Evolutionary conservation across 164 flowering plant genomes (phyloP), one percentile per base, ranked within the genome.

Genomic region (Umbellularia californica): DNA sequence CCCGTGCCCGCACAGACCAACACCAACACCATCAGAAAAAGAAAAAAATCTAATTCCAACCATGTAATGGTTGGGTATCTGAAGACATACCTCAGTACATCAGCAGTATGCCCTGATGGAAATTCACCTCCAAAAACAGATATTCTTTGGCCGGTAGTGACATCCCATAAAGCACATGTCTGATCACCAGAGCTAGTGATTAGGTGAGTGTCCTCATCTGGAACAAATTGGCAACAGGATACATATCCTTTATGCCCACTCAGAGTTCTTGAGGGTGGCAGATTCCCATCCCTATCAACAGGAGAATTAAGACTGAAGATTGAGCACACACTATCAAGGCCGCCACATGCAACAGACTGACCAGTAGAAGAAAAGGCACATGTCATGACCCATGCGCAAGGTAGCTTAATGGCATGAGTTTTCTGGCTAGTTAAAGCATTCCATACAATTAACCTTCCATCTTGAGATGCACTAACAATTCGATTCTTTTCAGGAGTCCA

Each of bases 61-160:
- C 3, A 55, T 55, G 60, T 55, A 3, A 55, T 41, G 47, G 7
- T 20, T 55, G n/a, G n/a, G 20, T 15, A 55, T 55, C n/a, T 55
- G n/a, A 14, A 22, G 28, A 20, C 65, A 52, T 86, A 92, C 99
- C 99, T 93, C 71, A 90, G 77, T 50, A 95, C 97, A 83, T 95
- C 99, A 76, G 90, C 86, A 77, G 93, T 88, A 74, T 95, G 99
- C 30, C 99, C 97, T 58, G 92, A 93, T 75, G 94, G 98, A 83
- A 93, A 93, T 84, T 95, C 97, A 76, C 99, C 99, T 70, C 99
- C 97, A 83, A 95, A 95, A 72, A 92, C 93, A 68, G 98, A 95
- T 68, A 95, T 86, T 76, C 92, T 85, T 24, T 88, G 89, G 41
- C 99, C 99, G 0, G 98, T 93, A 70, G 94, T 86, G 70, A 91